phyloP scores from a whole-genome alignment of 768 basidiomycete species.

The Auricularia sp. region DNA sequence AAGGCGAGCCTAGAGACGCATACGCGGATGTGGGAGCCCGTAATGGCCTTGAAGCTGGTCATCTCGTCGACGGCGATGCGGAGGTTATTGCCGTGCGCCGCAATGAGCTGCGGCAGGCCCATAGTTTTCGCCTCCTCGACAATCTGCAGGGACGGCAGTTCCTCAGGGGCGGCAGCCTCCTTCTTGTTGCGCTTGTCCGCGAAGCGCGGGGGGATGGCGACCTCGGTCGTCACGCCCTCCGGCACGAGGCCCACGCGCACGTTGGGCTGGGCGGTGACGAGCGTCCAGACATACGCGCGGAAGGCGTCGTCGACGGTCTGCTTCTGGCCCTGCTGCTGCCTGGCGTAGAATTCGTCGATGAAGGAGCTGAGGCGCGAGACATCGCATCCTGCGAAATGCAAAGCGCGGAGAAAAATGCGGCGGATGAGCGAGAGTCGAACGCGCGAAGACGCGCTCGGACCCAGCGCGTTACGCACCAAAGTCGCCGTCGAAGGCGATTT shows the following conservation, averaged over 20 bases:
- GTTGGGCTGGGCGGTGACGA: conserved; percentile 64
- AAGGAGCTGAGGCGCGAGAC: conserved; percentile 63
- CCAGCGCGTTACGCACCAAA: conserved; percentile 48
- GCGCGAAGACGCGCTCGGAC: not conserved
- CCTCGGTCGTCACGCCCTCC: conserved; percentile 46
- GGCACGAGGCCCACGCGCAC: conserved; percentile 68
- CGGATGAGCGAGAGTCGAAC: conserved; percentile 8
- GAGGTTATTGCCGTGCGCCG: conserved; percentile 49
- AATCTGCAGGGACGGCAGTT: conserved; percentile 28
- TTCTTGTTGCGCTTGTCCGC: conserved; percentile 55
- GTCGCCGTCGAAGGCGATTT: conserved; percentile 85
- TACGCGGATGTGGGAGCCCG: conserved; percentile 77
- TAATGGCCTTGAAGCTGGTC: conserved; percentile 66
- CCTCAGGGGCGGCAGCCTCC: conserved; percentile 23
- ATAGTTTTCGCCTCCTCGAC: conserved; percentile 46
- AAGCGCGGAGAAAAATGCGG: conserved; percentile 3
- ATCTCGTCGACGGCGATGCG: conserved; percentile 69
- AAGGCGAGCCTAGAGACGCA: conserved; percentile 16
- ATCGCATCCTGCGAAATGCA: conserved; percentile 47
- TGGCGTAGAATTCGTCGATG: conserved; percentile 52
- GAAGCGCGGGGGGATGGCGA: conserved; percentile 68
- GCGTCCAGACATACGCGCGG: conserved; percentile 71
- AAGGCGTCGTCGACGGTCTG: conserved; percentile 70
- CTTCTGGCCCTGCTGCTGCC: conserved; percentile 22
- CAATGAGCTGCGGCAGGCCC: conserved; percentile 45